Percentiles rank a stretch among this genome's conserved stretches.
phyloP scores from a whole-genome alignment of 139 green algal genomes.

The Tetradesmus lagerheimii region DNA sequence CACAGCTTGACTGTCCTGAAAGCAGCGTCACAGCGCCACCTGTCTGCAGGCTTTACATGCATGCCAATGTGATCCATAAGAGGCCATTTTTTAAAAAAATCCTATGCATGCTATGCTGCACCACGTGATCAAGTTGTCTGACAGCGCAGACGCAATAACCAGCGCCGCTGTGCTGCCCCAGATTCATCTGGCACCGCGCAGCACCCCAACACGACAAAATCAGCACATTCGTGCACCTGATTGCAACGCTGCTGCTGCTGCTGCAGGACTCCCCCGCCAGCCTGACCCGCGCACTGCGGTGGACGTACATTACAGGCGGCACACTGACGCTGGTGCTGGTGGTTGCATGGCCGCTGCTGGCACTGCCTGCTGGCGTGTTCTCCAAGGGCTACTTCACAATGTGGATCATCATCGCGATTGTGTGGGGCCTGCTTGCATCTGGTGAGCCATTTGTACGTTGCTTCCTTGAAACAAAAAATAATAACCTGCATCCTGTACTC shows the following conservation, averaged over 20 bases:
- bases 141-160: too few species aligned
- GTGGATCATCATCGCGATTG: slow-evolving; percentile 70
- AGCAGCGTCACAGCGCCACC: too few species aligned
- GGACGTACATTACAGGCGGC: slow-evolving; percentile 64
- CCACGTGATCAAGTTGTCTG: too few species aligned
- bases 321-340: slow-evolving; percentile 74
- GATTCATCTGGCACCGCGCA: not conserved
- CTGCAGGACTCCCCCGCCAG: slow-evolving; percentile 53
- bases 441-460: not conserved
- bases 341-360: slow-evolving; percentile 74
- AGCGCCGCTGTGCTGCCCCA: too few species aligned
- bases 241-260: not conserved
- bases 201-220: not conserved
- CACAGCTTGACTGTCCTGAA: too few species aligned
- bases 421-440: slow-evolving; percentile 76
- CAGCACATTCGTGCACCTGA: not conserved
- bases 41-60: too few species aligned
- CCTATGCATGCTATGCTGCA: too few species aligned
- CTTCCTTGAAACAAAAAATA: too few species aligned
- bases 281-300: slow-evolving; percentile 52
- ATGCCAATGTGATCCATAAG: too few species aligned
- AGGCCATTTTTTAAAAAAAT: too few species aligned
- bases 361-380: slow-evolving; percentile 78
- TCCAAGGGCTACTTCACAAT: slow-evolving; percentile 50
- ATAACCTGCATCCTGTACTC: too few species aligned